phyloP scores from a whole-genome alignment of 306 rosid species.

The Castanea crenata region DNA sequence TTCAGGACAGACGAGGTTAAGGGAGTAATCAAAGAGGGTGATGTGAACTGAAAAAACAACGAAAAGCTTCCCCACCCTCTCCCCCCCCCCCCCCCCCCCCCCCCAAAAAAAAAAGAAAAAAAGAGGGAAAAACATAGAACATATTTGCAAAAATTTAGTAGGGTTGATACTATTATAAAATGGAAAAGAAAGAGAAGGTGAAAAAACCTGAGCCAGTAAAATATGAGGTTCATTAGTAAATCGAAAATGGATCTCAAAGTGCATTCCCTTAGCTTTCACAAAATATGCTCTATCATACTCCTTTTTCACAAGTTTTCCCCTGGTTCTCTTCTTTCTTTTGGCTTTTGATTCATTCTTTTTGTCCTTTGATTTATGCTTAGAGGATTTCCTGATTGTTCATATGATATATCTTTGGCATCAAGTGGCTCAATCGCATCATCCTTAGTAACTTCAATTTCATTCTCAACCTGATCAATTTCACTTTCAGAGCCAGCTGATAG shows the following conservation, averaged over 20 bases:
- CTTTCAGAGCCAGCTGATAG: slow-evolving; percentile 37
- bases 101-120: too few relatives aligned
- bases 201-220: slow-evolving; percentile 75
- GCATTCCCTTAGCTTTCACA: slow-evolving; percentile 53
- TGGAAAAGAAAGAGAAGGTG: slow-evolving; percentile 1
- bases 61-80: too few relatives aligned
- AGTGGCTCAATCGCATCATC: slow-evolving; percentile 25
- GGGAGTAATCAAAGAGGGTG: too few relatives aligned
- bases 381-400: slow-evolving; percentile 18
- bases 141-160: not conserved
- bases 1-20: not conserved
- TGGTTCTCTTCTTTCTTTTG: slow-evolving; percentile 22
- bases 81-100: too few relatives aligned
- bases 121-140: not conserved
- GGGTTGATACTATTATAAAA: not conserved
- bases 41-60: too few relatives aligned
- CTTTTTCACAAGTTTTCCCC: slow-evolving; percentile 22
- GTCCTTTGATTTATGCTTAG: slow-evolving; percentile 20
- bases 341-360: slow-evolving; percentile 25
- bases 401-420: slow-evolving; percentile 25
- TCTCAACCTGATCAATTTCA: slow-evolving; percentile 41
- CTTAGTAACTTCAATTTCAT: slow-evolving; percentile 38
- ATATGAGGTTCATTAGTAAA: slow-evolving; percentile 65
- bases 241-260: slow-evolving; percentile 70
- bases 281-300: slow-evolving; percentile 47